Evolutionary conservation across 2,329 filamentous ascomycete genomes (phyloP).

Genomic region (Colletotrichum zoysiae): DNA sequence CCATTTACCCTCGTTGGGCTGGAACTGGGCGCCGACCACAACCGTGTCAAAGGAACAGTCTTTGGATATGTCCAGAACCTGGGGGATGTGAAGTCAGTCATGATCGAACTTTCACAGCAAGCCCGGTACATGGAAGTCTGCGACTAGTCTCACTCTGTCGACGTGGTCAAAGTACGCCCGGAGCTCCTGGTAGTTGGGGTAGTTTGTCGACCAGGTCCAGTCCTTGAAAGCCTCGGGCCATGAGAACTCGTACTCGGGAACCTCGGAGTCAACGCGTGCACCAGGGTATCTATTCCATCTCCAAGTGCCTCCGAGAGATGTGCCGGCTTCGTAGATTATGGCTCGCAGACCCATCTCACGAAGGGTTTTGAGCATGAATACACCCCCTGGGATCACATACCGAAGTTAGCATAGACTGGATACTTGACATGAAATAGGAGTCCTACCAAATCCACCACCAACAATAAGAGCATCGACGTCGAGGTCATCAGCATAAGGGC

Average conservation of each 20-base stretch:
- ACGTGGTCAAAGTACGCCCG: constrained; percentile 71
- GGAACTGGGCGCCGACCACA: constrained; percentile 65
- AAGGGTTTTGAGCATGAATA: constrained; percentile 65
- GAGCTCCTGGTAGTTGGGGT: constrained; percentile 65
- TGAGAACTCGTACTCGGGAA: constrained; percentile 66
- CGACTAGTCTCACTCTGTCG: constrained; percentile 55
- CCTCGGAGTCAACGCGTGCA: constrained; percentile 65
- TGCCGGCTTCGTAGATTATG: constrained; percentile 65
- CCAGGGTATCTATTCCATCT: constrained; percentile 69
- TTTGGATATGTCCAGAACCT: constrained; percentile 65
- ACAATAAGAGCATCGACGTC: constrained; percentile 60
- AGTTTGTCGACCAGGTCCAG: constrained; percentile 69
- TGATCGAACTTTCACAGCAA: no score
- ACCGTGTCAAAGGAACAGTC: constrained; percentile 69
- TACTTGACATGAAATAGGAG: neutral
- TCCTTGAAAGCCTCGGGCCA: constrained; percentile 65
- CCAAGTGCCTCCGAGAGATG: constrained; percentile 66
- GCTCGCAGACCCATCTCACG: constrained; percentile 62
- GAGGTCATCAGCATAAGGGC: constrained; percentile 57
- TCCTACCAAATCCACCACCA: constrained; percentile 56
- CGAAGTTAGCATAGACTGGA: neutral
- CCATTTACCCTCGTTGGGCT: constrained; percentile 63
- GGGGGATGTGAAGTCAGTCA: neutral
- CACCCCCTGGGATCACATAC: constrained; percentile 47
- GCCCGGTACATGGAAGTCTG: neutral